These are phyloP conservation scores for Pseudevernia furfuracea DNA, from an alignment of 495 filamentous ascomycete species.

Conservation along the genomic window DNA sequence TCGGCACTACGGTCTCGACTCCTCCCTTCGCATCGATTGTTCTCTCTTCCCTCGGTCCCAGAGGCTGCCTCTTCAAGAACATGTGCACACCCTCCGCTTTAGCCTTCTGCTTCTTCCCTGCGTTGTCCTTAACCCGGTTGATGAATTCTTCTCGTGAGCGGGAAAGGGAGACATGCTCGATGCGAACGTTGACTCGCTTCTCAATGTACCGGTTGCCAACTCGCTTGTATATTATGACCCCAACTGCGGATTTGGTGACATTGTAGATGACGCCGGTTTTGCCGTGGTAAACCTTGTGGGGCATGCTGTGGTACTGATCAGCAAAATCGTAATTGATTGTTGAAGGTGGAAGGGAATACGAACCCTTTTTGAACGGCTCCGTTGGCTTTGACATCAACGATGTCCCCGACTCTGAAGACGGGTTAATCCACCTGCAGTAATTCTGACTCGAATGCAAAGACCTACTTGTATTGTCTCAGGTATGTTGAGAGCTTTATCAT, in stretches of 20 bases:
- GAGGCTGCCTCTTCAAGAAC: constrained; percentile 85
- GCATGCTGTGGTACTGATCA: constrained; percentile 62
- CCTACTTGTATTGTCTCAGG: constrained; percentile 81
- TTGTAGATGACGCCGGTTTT: constrained; percentile 98
- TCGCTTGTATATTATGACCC: constrained; percentile 97
- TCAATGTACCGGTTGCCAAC: constrained; percentile 97
- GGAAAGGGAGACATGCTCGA: constrained; percentile 93
- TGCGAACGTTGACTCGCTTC: constrained; percentile 97
- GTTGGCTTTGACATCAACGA: constrained; percentile 94
- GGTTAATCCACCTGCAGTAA: constrained; percentile 21
- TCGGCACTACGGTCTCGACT: constrained; percentile 84
- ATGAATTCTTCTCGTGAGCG: constrained; percentile 94
- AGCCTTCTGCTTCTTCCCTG: constrained; percentile 80
- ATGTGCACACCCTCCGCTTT: constrained; percentile 80
- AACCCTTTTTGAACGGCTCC: constrained; percentile 97
- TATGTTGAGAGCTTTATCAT: constrained; percentile 85
- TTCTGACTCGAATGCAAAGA: constrained; percentile 20
- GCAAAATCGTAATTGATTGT: constrained; percentile 10
- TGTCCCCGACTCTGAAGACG: constrained; percentile 80
- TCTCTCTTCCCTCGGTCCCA: constrained; percentile 67
- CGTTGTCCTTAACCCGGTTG: constrained; percentile 91
- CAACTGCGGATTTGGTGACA: constrained; percentile 89
- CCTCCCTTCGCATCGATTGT: constrained; percentile 65
- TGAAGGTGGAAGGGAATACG: constrained; percentile 35
- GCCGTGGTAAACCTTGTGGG: constrained; percentile 98